phyloP scores from a whole-genome alignment of 2,329 filamentous ascomycete genomes.

The Kalmusia sp. region DNA sequence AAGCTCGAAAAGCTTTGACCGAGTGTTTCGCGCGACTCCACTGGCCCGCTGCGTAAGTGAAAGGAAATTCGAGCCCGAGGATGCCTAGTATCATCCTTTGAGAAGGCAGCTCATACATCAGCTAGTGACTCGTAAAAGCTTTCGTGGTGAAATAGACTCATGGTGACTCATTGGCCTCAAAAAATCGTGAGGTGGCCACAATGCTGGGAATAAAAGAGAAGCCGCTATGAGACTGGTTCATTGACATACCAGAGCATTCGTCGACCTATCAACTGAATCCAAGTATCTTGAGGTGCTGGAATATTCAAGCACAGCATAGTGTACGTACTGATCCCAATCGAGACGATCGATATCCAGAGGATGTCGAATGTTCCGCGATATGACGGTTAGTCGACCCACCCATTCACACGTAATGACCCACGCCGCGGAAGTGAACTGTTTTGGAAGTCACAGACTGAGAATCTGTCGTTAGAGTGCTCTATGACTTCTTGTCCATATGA shows the following conservation, averaged over 20 bases:
- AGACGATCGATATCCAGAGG: constrained; percentile 37
- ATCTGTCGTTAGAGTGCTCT: neutral
- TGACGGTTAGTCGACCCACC: constrained; percentile 25
- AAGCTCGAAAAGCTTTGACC: constrained; percentile 26
- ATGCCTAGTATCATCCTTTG: constrained; percentile 36
- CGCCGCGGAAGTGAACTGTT: neutral
- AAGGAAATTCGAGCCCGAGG: constrained; percentile 42
- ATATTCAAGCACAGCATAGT: constrained; percentile 42
- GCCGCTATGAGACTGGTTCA: too few species aligned
- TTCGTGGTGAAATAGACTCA: too few species aligned
- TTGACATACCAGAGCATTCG: constrained; percentile 29
- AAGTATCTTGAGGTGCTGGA: constrained; percentile 34
- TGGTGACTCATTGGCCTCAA: too few species aligned
- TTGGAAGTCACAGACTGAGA: neutral
- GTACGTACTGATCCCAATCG: constrained; percentile 47
- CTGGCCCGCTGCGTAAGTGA: constrained; percentile 44
- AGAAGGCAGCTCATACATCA: neutral
- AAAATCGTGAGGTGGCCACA: too few species aligned
- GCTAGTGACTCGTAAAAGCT: neutral
- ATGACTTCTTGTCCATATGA: neutral
- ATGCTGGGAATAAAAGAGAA: too few species aligned
- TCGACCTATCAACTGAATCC: constrained; percentile 21
- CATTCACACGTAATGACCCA: neutral
- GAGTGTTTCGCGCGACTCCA: constrained; percentile 42
- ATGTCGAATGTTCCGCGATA: constrained; percentile 43